Base-by-base conservation (phyloP, 495 filamentous ascomycete species). In the Aspergillus saccharolyticus region DNA sequence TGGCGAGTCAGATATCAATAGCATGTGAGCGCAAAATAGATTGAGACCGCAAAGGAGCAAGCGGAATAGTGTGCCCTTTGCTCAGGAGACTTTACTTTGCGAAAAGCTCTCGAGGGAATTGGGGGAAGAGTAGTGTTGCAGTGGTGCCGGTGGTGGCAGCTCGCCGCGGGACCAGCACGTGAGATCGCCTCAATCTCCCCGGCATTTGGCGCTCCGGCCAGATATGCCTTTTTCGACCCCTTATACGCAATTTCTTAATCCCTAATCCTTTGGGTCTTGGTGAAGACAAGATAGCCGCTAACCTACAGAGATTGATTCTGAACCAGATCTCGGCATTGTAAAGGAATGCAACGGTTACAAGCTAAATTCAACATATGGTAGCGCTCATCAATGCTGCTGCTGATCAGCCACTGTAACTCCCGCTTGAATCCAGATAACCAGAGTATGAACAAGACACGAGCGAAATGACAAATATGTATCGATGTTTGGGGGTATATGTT, bases 1-100 rank as follows among this genome's bases (percentile, higher is more conserved):
- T 62, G 57, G 62, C 61, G 60, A 63, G 52, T 55, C 51, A 44
- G 63, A 62, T 44, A 58, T 62, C 57, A 57, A 48, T 58, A 59
- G 64, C 67, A 74, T 75, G 67, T 57, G 67, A 62, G 58, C 54
- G 54, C 42, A 25, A 46, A 17, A 28, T n/a, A 30, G 54, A 17
- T 39, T 28, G 44, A 39, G 33, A 12, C 33, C 33, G 14, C 33
- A 2, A 15, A 39, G 14, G 7, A 12, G 10, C 14, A 39, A 9
- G 10, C 12, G 33, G 14, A 15, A 10, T 12, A 10, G 12, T 39
- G 7, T 39, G 4, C 33, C 14, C 10, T 12, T 39, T 5, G 33
- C 5, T 12, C 33, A 39, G 10, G 6, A 12, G 14, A 12, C 33
- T 39, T 39, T 8, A 12, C 14, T 12, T 39, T 12, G 33, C 7